Evolutionary conservation across 805 yeast genomes (phyloP).

Genomic region (Lipomyces chichibuensis): DNA sequence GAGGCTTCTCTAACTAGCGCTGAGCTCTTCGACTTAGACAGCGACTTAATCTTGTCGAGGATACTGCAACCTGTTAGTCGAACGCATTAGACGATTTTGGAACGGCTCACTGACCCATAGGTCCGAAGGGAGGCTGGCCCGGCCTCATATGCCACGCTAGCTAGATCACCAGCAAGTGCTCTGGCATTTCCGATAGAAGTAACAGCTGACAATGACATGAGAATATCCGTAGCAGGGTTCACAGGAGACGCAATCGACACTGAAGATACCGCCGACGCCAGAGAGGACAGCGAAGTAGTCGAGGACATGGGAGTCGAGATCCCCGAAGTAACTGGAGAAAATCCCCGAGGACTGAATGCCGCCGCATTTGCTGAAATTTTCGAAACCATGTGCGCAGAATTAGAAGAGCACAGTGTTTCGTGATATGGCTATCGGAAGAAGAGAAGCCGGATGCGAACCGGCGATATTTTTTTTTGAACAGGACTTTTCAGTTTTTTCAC

Average conservation of each 20-base stretch:
- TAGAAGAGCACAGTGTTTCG: background rate
- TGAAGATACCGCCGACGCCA: slow-evolving; percentile 52
- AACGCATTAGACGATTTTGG: background rate
- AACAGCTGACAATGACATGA: slow-evolving; percentile 57
- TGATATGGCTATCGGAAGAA: background rate
- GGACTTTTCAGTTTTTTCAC: slow-evolving; percentile 6
- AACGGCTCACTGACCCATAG: slow-evolving; percentile 17
- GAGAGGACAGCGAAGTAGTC: slow-evolving; percentile 61
- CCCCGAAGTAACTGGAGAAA: slow-evolving; percentile 31
- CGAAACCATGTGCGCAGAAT: slow-evolving; percentile 16
- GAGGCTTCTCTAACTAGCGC: slow-evolving; percentile 77
- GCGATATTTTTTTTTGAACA: background rate
- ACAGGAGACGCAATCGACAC: slow-evolving; percentile 55
- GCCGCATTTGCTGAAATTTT: slow-evolving; percentile 19
- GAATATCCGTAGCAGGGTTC: slow-evolving; percentile 66
- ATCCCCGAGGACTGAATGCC: slow-evolving; percentile 13
- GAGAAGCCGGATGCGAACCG: background rate
- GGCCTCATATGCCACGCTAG: slow-evolving; percentile 51
- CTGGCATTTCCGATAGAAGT: slow-evolving; percentile 59
- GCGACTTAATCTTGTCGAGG: slow-evolving; percentile 61
- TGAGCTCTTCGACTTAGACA: slow-evolving; percentile 74
- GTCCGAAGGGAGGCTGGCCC: slow-evolving; percentile 57
- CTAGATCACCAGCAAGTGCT: slow-evolving; percentile 57
- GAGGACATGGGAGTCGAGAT: slow-evolving; percentile 41
- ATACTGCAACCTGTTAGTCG: slow-evolving; percentile 44